Evolutionary conservation across 176 grass and related monocot species (phyloP), one percentile per base, ranked within the genome.

Genomic region (Lolium multiflorum): DNA sequence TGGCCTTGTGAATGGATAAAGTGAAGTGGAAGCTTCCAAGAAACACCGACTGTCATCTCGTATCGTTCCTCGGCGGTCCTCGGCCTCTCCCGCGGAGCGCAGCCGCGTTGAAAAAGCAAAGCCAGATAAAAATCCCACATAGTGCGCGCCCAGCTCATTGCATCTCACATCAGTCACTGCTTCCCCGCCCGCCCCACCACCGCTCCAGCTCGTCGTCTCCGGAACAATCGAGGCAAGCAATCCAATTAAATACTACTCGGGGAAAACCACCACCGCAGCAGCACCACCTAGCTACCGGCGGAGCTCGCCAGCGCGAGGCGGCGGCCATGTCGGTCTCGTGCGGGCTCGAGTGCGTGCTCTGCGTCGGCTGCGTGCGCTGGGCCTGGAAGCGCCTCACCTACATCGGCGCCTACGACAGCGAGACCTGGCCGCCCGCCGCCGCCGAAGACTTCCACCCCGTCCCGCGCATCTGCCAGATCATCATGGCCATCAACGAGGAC

Each of bases 391-490:
- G 94, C 11, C 74, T 91, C 72, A 90, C 97, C 84, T 97, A 97
- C 92, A 89, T 99, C 79, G 97, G 97, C 60, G 89, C 87, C n/a
- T 99, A 99, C 92, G 97, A 99, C 94, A 99, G 97, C 83, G 97
- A 99, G 94, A 77, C 90, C 25, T 99, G 94, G 97, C 94, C 92
- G 11, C 22, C 83, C 62, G 97, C 94, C 59, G 20, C 82, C 7
- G 10, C 76, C 7, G 92, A 71, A 0, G 97, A 99, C 17, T 87
- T 99, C 94, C 92, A 94, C 46, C 77, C 92, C 59, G 81, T 99
- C 73, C 97, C 97, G 26, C 94, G 97, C 80, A 37, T 93, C 73
- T 99, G 92, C 84, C 90, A 89, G 80, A 55, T 83, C 83, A 82
- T 99, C 71, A 92, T 99, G 25, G 94, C 97, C 72, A 68, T 93